Conservation (phyloP, 1,139 yeast species). For the Yamadazyma sp. region DNA sequence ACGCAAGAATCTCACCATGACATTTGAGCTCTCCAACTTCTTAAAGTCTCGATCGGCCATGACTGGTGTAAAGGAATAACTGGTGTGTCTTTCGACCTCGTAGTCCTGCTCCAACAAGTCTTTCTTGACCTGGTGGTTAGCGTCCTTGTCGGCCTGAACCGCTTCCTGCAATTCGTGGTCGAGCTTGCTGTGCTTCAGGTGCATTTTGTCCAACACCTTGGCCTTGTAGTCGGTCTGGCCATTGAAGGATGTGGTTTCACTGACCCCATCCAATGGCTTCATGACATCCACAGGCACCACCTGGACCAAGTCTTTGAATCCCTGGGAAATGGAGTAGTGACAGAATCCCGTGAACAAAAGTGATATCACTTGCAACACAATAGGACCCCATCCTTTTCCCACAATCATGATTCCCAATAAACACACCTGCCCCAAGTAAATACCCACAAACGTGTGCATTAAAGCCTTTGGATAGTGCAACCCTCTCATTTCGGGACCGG, state of each 20-base stretch:
- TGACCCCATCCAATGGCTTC: conserved; percentile 68
- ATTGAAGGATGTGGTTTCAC: conserved; percentile 57
- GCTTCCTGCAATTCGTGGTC: conserved; percentile 18
- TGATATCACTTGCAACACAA: conserved; percentile 70
- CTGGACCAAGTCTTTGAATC: conserved; percentile 62
- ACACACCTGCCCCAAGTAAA: conserved; percentile 85
- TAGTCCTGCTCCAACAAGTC: conserved; percentile 22
- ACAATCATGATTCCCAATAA: conserved; percentile 82
- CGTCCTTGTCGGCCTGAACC: conserved; percentile 15
- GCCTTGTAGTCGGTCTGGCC: conserved; percentile 37
- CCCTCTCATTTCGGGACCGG: conserved; percentile 75
- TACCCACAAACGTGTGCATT: conserved; percentile 83
- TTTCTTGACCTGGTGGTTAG: conserved; percentile 21
- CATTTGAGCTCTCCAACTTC: conserved; percentile 26
- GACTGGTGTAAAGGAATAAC: conserved; percentile 34
- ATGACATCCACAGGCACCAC: conserved; percentile 67
- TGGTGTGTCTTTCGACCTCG: conserved; percentile 15
- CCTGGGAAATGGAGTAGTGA: conserved; percentile 58
- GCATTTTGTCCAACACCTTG: conserved; percentile 28
- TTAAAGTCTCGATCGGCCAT: conserved; percentile 56
- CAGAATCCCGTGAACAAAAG: conserved; percentile 63
- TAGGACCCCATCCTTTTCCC: conserved; percentile 95
- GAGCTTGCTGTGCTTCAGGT: conserved; percentile 13
- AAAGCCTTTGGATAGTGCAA: conserved; percentile 84
- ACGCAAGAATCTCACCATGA: conserved; percentile 49